These are phyloP conservation scores for Acer negundo DNA, from an alignment of 345 rosid species.

Conservation along the genomic window DNA sequence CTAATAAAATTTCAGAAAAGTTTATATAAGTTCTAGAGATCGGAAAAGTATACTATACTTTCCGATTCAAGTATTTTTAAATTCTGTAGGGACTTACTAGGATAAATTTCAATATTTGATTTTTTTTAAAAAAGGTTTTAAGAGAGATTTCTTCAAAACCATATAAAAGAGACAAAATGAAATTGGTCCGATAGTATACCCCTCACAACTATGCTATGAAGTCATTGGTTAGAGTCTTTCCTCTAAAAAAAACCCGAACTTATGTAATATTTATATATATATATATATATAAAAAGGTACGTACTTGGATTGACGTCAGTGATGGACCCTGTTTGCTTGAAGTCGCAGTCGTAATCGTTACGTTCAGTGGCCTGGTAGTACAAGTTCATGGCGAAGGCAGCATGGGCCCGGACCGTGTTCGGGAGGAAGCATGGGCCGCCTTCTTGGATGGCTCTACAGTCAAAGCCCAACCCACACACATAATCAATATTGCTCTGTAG, in stretches of 20 bases:
- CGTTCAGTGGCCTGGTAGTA: conserved; percentile 62
- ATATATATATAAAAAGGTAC: not conserved
- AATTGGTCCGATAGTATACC: too few relatives aligned
- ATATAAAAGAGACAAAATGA: not conserved
- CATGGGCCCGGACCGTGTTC: conserved; percentile 65
- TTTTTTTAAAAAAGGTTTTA: not conserved
- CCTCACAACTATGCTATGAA: too few relatives aligned
- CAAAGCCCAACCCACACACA: conserved; percentile 58
- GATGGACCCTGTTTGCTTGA: conserved; percentile 53
- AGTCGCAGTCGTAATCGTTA: conserved; percentile 56
- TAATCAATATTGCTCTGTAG: conserved; percentile 73
- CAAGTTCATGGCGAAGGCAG: conserved; percentile 69
- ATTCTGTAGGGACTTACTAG: too few relatives aligned
- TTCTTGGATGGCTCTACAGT: conserved; percentile 54
- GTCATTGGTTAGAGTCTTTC: too few relatives aligned
- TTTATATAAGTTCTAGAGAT: too few relatives aligned
- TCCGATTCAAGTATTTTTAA: too few relatives aligned
- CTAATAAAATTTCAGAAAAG: too few relatives aligned
- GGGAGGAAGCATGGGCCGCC: conserved; percentile 61
- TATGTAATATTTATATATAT: too few relatives aligned
- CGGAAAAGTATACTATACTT: too few relatives aligned
- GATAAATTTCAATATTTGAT: not conserved
- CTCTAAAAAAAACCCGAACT: too few relatives aligned
- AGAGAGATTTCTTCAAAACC: not conserved
- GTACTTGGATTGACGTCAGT: conserved; percentile 57